Evolutionary conservation across 2,329 filamentous ascomycete species (phyloP), one percentile per base, ranked within the genome.

Genomic region (Paecilomyces niveus): DNA sequence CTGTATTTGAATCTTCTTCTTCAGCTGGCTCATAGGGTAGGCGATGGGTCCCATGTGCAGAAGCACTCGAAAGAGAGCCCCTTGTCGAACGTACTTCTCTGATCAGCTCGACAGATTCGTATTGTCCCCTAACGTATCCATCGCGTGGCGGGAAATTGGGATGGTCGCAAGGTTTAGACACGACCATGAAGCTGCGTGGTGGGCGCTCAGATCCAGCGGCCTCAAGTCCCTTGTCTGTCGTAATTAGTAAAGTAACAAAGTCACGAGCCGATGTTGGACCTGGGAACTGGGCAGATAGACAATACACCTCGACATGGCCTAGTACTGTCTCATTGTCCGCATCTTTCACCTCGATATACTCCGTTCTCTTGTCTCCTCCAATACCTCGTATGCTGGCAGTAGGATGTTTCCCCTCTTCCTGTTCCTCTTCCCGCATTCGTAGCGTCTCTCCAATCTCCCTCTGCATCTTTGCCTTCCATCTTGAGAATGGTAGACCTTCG

Each of bases 31-130:
- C n/a, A 53, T 59, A 4, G 5, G 50, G 50, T 11, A 52, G 22
- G 21, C 11, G 13, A 3, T 52, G 3, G 18, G 24, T 52, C 10
- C 6, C 4, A 24, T 52, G 50, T n/a, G 21, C 50, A 24, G 24
- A 24, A 29, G 21, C n/a, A 15, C 24, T 52, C 21, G 24, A 21
- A 5, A n/a, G 50, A 8, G 21, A 24, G 21, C 3, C 56, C 65
- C 54, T 64, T 62, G 59, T 53, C 59, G 39, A 62, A 0, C 87
- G 88, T 13, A 97, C 83, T 73, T 97, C 92, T 54, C 92, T 82
- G 58, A 97, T 92, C 64, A 96, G 81, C 74, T 97, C 93, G 15
- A 97, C 88, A 1, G 90, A 95, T 76, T 97, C 92, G 69, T 97
- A 97, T 62, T 87, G 82, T 2, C 92, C 93, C 49, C 91, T 83